Percentiles rank a stretch among this genome's conserved stretches.
Conservation (phyloP, 192 early-diverging fungal species). For the Linnemannia exigua region DNA sequence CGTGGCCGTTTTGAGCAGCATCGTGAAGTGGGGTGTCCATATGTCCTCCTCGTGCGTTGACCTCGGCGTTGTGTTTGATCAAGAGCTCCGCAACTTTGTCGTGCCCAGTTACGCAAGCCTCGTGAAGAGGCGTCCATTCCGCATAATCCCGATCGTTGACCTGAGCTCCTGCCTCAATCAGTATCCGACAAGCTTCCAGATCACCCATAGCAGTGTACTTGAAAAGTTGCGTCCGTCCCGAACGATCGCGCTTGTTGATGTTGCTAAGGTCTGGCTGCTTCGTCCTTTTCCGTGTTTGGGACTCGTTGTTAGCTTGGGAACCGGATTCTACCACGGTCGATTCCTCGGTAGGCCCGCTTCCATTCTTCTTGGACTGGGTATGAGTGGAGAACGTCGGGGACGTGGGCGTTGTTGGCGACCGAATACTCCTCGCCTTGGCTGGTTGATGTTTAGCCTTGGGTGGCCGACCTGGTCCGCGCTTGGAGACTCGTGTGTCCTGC, state of each 20-base stretch:
- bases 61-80: conserved; percentile 61
- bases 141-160: conserved; percentile 77
- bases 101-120: conserved; percentile 70
- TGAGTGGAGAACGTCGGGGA: background rate
- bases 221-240: conserved; percentile 67
- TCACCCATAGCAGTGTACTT: conserved; percentile 68
- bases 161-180: conserved; percentile 72
- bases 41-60: conserved; percentile 72
- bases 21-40: conserved; percentile 81
- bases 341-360: background rate
- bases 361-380: conserved; percentile 3
- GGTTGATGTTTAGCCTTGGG: conserved; percentile 28
- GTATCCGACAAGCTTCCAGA: conserved; percentile 63
- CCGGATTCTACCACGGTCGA: background rate
- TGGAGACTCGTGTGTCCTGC: background rate
- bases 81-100: conserved; percentile 61
- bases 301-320: background rate
- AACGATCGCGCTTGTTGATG: conserved; percentile 58
- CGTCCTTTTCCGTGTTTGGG: conserved; percentile 35
- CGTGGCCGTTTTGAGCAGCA: conserved; percentile 67
- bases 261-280: conserved; percentile 44
- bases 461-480: conserved; percentile 41
- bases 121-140: conserved; percentile 80
- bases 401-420: conserved; percentile 22
- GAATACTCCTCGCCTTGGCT: background rate